These are phyloP conservation scores for Petunia axillaris DNA, from an alignment of 257 asterid genomes.

Conservation along the genomic window DNA sequence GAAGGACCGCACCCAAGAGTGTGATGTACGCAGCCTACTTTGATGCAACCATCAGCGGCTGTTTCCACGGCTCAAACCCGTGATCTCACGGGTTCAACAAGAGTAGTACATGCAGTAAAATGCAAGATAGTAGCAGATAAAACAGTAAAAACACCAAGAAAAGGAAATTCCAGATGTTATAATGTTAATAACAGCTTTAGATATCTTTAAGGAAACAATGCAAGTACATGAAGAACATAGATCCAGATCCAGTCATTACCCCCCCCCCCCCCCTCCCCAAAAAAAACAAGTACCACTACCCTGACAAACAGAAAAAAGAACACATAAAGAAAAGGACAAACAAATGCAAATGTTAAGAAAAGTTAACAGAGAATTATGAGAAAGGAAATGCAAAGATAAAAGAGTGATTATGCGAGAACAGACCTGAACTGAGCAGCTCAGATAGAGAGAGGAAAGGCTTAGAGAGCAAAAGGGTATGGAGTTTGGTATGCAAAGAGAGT, in stretches of 20 bases:
- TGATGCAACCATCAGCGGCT: neutral
- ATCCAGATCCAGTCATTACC: constrained; percentile 14
- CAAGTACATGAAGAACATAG: constrained; percentile 1
- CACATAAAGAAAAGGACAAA: neutral
- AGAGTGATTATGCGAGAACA: constrained; percentile 9
- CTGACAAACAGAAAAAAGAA: neutral
- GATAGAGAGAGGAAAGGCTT: constrained; percentile 15
- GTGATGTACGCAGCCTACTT: neutral
- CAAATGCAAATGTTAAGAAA: neutral
- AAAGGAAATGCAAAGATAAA: constrained; percentile 13
- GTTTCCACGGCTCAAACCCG: no score
- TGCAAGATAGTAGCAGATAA: neutral
- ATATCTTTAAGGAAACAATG: constrained; percentile 17
- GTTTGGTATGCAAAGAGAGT: constrained; percentile 11
- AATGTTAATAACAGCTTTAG: constrained; percentile 1
- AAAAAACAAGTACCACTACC: constrained; percentile 2
- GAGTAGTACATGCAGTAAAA: neutral
- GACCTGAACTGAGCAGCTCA: constrained; percentile 32
- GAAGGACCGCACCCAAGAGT: neutral
- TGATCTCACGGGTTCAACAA: no score
- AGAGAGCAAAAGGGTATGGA: constrained; percentile 6
- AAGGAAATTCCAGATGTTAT: neutral
- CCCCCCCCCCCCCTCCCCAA: constrained; percentile 1
- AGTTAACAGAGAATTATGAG: constrained; percentile 6
- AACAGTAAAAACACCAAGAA: constrained; percentile 10